These are phyloP conservation scores for Hyphochytrium catenoides DNA, from an alignment of 352 stramenopile species.

Conservation along the genomic window DNA sequence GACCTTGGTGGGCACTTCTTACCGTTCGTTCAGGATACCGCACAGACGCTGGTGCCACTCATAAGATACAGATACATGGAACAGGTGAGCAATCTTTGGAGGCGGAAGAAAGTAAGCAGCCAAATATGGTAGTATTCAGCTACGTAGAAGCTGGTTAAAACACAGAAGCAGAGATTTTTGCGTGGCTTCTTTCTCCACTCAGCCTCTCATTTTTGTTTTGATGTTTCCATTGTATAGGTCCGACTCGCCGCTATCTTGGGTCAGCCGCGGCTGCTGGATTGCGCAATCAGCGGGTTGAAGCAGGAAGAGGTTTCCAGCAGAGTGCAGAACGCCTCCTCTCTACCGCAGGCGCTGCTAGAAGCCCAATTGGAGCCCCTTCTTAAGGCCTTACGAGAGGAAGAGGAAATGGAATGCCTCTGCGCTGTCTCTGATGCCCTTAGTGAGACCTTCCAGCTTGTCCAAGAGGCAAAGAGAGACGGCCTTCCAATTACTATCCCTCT, in stretches of 20 bases:
- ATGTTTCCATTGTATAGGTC: no score
- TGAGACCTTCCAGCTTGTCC: constrained; percentile 43
- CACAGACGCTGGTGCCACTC: constrained; percentile 39
- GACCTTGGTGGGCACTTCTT: constrained; percentile 54
- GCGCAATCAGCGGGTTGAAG: constrained; percentile 34
- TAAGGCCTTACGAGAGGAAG: constrained; percentile 29
- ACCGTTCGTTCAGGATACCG: constrained; percentile 43
- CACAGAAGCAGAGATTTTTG: no score
- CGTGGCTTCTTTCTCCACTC: no score
- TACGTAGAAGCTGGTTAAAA: no score
- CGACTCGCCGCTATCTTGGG: constrained; percentile 45
- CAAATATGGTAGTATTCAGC: no score
- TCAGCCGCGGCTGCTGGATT: constrained; percentile 37
- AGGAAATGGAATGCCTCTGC: constrained; percentile 44
- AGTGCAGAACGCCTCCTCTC: constrained; percentile 22
- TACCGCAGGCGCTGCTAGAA: constrained; percentile 52
- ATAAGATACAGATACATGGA: constrained; percentile 58
- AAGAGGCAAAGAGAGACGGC: constrained; percentile 41
- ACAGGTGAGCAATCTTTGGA: no score
- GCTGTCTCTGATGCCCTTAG: constrained; percentile 43
- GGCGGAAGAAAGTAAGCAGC: no score
- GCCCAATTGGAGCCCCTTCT: constrained; percentile 44
- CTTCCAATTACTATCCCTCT: constrained; percentile 33
- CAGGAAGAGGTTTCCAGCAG: constrained; percentile 37
- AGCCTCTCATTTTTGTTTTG: no score